These are phyloP conservation scores for Pestalotiopsis sp. DNA, from an alignment of 2,329 filamentous ascomycete genomes.

Conservation along the genomic window DNA sequence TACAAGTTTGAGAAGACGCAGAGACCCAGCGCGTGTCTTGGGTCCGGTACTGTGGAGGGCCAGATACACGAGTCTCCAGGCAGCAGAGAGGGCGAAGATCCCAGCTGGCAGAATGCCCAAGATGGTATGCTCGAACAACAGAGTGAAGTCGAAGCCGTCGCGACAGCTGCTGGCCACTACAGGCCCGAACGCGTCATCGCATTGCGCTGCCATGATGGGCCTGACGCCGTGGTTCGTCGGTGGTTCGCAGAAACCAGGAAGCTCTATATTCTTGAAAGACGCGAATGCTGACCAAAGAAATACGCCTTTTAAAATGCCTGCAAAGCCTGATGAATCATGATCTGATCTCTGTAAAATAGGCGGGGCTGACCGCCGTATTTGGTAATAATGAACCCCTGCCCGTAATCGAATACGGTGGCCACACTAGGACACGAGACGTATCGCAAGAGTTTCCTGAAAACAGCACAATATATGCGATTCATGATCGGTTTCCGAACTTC, in stretches of 20 bases:
- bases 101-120: background rate
- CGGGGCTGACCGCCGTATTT: too few species aligned
- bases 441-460: too few species aligned
- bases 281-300: background rate
- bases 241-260: background rate
- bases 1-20: conserved; percentile 35
- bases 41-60: conserved; percentile 32
- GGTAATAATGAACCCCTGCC: too few species aligned
- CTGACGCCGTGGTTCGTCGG: background rate
- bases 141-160: background rate
- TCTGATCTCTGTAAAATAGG: too few species aligned
- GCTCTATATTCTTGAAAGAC: background rate
- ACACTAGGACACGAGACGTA: too few species aligned
- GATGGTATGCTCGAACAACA: background rate
- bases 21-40: conserved; percentile 23
- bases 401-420: too few species aligned
- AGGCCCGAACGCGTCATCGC: background rate
- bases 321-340: background rate
- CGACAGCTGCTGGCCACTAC: background rate
- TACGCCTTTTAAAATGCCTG: background rate
- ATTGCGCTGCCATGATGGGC: background rate
- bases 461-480: too few species aligned
- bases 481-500: too few species aligned
- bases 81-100: conserved; percentile 19
- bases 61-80: conserved; percentile 34